phyloP scores from a whole-genome alignment of 805 yeast species.

The Barnettozyma siamensis region DNA sequence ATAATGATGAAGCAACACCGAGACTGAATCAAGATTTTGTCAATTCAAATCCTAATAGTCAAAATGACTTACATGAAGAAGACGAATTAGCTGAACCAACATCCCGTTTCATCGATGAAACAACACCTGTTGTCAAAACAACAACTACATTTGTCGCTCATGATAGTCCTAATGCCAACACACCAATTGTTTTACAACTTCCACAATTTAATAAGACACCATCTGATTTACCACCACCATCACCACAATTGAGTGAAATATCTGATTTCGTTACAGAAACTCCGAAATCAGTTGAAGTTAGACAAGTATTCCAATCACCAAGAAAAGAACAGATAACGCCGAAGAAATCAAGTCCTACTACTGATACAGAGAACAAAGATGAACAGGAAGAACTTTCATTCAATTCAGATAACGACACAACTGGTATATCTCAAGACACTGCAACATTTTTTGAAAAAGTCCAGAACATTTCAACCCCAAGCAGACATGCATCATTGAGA shows the following conservation, averaged over 20 bases:
- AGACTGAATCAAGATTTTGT: constrained; percentile 8
- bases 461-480: background rate
- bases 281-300: constrained; percentile 4
- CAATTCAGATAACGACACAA: constrained; percentile 13
- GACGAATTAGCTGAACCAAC: background rate
- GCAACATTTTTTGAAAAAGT: constrained; percentile 6
- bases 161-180: background rate
- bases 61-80: background rate
- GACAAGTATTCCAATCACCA: constrained; percentile 2
- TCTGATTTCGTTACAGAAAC: constrained; percentile 4
- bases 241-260: constrained; percentile 5
- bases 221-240: background rate
- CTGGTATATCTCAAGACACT: constrained; percentile 18
- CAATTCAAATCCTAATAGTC: background rate
- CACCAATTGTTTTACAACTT: constrained; percentile 1
- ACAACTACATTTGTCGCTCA: background rate
- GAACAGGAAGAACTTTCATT: constrained; percentile 8
- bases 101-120: constrained; percentile 1
- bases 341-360: background rate
- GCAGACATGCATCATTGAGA: background rate
- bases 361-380: background rate
- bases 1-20: constrained; percentile 23
- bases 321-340: background rate
- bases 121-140: constrained; percentile 4
- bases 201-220: background rate